phyloP scores from a whole-genome alignment of 1,284 basidiomycete species.

The Xanthoconium separans region DNA sequence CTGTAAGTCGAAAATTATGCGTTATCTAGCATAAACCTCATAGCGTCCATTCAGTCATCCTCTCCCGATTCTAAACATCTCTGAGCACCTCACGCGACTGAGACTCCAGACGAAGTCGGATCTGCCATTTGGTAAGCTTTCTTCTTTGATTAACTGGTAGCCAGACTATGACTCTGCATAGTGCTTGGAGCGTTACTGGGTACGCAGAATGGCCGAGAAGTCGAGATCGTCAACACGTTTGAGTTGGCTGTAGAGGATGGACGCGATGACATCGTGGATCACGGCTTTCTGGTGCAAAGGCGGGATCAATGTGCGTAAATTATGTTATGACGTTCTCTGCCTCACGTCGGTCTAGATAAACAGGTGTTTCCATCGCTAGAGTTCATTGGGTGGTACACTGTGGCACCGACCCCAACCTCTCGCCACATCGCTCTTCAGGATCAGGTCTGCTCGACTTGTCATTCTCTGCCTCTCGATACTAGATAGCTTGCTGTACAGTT shows the following conservation, averaged over 20 bases:
- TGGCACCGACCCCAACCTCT: constrained; percentile 68
- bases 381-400: constrained; percentile 96
- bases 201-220: constrained; percentile 88
- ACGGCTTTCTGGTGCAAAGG: constrained; percentile 79
- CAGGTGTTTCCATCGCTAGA: constrained; percentile 97
- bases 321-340: constrained; percentile 2
- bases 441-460: constrained; percentile 52
- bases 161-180: constrained; percentile 31
- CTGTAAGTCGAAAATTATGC: constrained; percentile 46
- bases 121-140: constrained; percentile 61
- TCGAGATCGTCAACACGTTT: constrained; percentile 96
- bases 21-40: constrained; percentile 7
- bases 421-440: constrained; percentile 83
- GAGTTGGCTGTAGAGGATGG: constrained; percentile 72
- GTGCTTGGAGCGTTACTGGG: constrained; percentile 95
- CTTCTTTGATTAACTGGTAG: constrained; percentile 1
- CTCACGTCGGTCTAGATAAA: constrained; percentile 64
- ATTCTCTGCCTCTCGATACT: neutral
- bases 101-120: constrained; percentile 67
- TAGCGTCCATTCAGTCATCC: constrained; percentile 71
- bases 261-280: constrained; percentile 62
- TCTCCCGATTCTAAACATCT: constrained; percentile 94
- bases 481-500: constrained; percentile 45
- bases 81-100: constrained; percentile 88
- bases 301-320: constrained; percentile 81